Base-by-base conservation (phyloP, 495 filamentous ascomycete species). In the Xylaria venustula region DNA sequence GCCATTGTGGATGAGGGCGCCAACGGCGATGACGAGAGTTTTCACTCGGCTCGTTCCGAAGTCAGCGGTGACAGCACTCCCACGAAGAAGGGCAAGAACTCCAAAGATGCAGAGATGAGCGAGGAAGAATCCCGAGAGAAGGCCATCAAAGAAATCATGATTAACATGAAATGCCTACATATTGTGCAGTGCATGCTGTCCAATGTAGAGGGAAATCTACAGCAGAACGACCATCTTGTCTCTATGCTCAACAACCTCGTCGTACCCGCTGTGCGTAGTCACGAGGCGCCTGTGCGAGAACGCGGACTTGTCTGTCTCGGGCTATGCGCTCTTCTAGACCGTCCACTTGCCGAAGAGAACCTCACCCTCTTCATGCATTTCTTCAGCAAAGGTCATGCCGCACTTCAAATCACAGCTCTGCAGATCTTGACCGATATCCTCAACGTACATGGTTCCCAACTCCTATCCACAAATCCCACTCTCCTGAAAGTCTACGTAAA, bases 151-250 rank as follows among this genome's bases (percentile, higher is more conserved):
- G 92, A 97, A 71, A 92, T 98, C 70, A 86, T 96, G 79, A 88
- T 98, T 67, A 97, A 98, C 77, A 91, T 97, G 86, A 97, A 98
- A 73, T 97, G 94, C 76, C 82, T 99, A 36, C 91, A 97, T 68
- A 96, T 99, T 65, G 92, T 95, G 22, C 92, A 95, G 67, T 98
- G 91, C 79, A 96, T 97, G 92, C 81, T 99, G 42, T 85, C 95
- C 70, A 94, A 97, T 66, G 90, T 97, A 1, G 78, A 89, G 54
- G 90, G 91, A 20, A 86, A 88, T 57, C 79, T 98, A 28, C 92
- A 96, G 72, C 79, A 90, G 46, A 97, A 96, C 72, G 85, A 87
- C 60, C 86, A 95, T 67, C 76, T 99, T 14, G 90, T 96, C 2
- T 90, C 90, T 28, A 97, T 97, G 90, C 81, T 98, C 42, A 97